Conservation (phyloP, 495 filamentous ascomycete species). For the Podospora pseudocomata region DNA sequence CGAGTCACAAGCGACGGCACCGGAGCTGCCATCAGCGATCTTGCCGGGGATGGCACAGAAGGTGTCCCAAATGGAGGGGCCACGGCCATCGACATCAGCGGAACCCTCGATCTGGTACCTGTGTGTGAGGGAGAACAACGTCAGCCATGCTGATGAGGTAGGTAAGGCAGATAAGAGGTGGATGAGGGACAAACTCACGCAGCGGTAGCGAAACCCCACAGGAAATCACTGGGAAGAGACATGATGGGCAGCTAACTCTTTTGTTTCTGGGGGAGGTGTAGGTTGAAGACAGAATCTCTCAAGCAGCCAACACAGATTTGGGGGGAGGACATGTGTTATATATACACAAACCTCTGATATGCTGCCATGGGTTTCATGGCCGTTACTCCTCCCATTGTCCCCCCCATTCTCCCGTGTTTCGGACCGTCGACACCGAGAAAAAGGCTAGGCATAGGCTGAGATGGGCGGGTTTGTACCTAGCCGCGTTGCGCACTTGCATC, state of each 20-base stretch:
- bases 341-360: slow-evolving; percentile 20
- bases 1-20: slow-evolving; percentile 70
- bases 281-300: slow-evolving; percentile 7
- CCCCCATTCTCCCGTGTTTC: slow-evolving; percentile 45
- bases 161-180: neutral
- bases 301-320: neutral
- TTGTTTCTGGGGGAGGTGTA: neutral
- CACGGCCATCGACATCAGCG: slow-evolving; percentile 62
- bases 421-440: slow-evolving; percentile 49
- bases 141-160: neutral
- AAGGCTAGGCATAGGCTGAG: slow-evolving; percentile 37
- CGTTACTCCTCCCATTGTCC: slow-evolving; percentile 24
- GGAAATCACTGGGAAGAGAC: slow-evolving; percentile 67
- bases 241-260: slow-evolving; percentile 27
- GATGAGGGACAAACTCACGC: slow-evolving; percentile 46
- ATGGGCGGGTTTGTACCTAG: slow-evolving; percentile 22
- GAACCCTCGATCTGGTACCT: slow-evolving; percentile 79
- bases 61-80: slow-evolving; percentile 72
- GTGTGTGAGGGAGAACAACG: neutral
- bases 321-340: slow-evolving; percentile 13
- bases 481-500: slow-evolving; percentile 14
- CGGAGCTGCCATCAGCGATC: slow-evolving; percentile 66
- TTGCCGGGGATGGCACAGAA: slow-evolving; percentile 72
- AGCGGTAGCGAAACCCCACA: slow-evolving; percentile 81
- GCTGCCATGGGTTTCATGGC: slow-evolving; percentile 22